Base-by-base conservation (phyloP, 495 filamentous ascomycete species). In the Penicillium malachiteum region DNA sequence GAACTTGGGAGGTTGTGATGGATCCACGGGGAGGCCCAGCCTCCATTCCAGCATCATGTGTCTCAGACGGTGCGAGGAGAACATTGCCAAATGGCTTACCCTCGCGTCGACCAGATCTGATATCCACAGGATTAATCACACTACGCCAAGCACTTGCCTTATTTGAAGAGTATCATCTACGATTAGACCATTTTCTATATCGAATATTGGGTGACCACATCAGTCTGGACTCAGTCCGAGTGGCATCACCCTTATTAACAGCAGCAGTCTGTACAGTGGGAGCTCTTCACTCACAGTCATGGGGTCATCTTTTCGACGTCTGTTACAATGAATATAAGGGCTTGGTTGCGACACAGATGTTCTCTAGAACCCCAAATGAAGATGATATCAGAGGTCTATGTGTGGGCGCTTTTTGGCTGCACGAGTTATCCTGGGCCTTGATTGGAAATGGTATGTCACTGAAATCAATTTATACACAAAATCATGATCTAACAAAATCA, bases 141-240 rank as follows among this genome's bases (percentile, higher is more conserved):
- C 16, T 67, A 41, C 52, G 57, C 12, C 54, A 67, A 40, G 68
- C 61, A 21, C 42, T 64, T 7, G 45, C 53, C 3, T 55, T 68
- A 12, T 68, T 67, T 37, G 64, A 72, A 35, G 58, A 60, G 31
- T 73, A 74, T 46, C 55, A 63, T 39, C 46, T 61, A 11, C 57
- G 70, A 13, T 48, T 74, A n/a, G 68, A 74, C 58, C 70, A 71
- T 39, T 69, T 69, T 33, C 40, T 71, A n/a, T 73, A 74, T 54
- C 60, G 61, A 7, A 69, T 71, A n/a, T 44, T 72, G 4, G 66
- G 70, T 0, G 68, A 68, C 18, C 63, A 65, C 43, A 61, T 51
- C 39, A 64, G 54, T 16, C 43, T 73, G 10, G 63, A 65, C 33
- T 58, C 55, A 0, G 58, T 73, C 1, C 60, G 63, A 14, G 34